Evolutionary conservation across 352 stramenopile genomes (phyloP).

Genomic region (Phytophthora macrochlamydospora): DNA sequence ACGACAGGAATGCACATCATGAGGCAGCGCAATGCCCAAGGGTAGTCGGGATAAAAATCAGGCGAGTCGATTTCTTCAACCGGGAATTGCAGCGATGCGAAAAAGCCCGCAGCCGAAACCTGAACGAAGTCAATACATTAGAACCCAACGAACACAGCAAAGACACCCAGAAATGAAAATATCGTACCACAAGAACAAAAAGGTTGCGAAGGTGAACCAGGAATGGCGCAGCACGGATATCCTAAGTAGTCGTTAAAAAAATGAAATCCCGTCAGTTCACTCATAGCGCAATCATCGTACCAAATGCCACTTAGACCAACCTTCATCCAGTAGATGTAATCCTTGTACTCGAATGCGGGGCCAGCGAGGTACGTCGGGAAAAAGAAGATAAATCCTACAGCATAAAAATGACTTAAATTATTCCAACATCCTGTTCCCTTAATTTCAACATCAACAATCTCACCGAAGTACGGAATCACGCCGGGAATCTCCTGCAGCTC

Average conservation of each 20-base stretch:
- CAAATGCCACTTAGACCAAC: slow-evolving; percentile 17
- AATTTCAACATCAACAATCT: background rate
- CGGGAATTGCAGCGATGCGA: slow-evolving; percentile 75
- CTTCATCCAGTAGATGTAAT: slow-evolving; percentile 85
- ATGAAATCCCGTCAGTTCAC: too few relatives aligned
- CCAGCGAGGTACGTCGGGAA: slow-evolving; percentile 88
- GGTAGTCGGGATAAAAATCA: slow-evolving; percentile 65
- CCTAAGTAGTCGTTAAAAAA: slow-evolving; percentile 15
- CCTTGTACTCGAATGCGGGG: slow-evolving; percentile 85
- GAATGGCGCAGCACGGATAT: slow-evolving; percentile 66
- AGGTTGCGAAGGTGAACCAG: slow-evolving; percentile 75
- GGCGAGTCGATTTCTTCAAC: slow-evolving; percentile 82
- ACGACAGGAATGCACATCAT: slow-evolving; percentile 77
- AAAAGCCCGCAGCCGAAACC: slow-evolving; percentile 75
- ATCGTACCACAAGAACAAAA: slow-evolving; percentile 70
- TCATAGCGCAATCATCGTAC: background rate
- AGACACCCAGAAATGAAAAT: background rate
- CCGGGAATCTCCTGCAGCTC: slow-evolving; percentile 63
- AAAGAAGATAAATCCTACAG: slow-evolving; percentile 84
- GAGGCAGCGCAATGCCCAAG: slow-evolving; percentile 68
- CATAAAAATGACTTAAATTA: too few relatives aligned
- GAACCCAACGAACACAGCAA: background rate
- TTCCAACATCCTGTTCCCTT: too few relatives aligned
- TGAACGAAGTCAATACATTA: slow-evolving; percentile 15
- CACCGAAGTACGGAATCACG: slow-evolving; percentile 79